phyloP scores from a whole-genome alignment of 768 basidiomycete species.

The Suillus lakei region DNA sequence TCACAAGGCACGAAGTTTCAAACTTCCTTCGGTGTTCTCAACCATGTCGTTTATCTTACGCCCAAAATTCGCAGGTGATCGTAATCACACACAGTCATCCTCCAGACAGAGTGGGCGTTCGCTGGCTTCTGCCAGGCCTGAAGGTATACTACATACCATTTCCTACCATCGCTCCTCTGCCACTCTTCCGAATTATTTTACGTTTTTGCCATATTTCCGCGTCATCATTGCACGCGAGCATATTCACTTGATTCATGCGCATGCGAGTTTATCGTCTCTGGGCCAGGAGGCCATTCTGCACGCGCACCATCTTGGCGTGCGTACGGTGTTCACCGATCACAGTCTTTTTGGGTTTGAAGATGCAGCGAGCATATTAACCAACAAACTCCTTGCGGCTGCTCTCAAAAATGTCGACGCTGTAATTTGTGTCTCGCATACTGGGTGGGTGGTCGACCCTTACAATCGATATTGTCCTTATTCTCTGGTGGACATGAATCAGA shows the following conservation, averaged over 20 bases:
- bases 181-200: constrained; percentile 93
- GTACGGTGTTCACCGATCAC: constrained; percentile 96
- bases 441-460: constrained; percentile 52
- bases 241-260: constrained; percentile 88
- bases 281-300: constrained; percentile 94
- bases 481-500: constrained; percentile 44
- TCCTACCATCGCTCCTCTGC: constrained; percentile 89
- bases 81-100: constrained; percentile 93
- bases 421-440: constrained; percentile 96
- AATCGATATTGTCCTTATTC: constrained; percentile 3
- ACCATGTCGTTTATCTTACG: neutral
- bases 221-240: constrained; percentile 87
- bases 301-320: constrained; percentile 82
- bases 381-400: constrained; percentile 89
- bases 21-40: neutral
- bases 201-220: constrained; percentile 89
- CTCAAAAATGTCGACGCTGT: constrained; percentile 92
- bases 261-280: constrained; percentile 87
- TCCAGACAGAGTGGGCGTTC: constrained; percentile 84
- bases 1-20: constrained; percentile 66
- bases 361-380: constrained; percentile 95
- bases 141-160: constrained; percentile 97
- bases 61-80: constrained; percentile 65
- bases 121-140: constrained; percentile 84
- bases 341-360: constrained; percentile 97